Evolutionary conservation across 805 yeast genomes (phyloP), one percentile per base, ranked within the genome.

Genomic region (Candida gorgasii): DNA sequence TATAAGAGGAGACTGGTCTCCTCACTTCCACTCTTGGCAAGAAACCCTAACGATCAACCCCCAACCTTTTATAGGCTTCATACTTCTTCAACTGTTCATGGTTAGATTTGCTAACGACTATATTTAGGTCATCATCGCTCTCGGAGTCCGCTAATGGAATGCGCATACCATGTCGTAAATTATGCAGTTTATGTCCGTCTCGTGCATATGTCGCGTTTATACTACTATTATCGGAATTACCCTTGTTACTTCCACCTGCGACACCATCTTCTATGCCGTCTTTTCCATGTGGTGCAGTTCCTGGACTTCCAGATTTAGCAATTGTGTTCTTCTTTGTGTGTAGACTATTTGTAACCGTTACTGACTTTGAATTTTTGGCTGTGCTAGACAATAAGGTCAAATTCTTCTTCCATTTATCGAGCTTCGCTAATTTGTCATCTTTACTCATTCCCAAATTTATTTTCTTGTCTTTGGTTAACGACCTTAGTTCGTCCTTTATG

Each of bases 391-490:
- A 12, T 24, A 32, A 16, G 14, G 17, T 28, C 29, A 43, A 20
- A 28, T 31, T 48, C 8, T 40, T 20, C 5, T 39, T 33, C 51
- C 51, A 48, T 29, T 31, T 42, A 11, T 40, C 18, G 8, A 11
- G n/a, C 29, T 48, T 48, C 8, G 34, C 29, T 3, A 43, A 9
- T 15, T 41, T 42, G 24, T 45, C 49, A 9, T 16, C 9, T 26
- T 42, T 45, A 36, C 49, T 47, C 46, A 40, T 49, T 3, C 45
- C 47, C 17, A 48, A 38, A 16, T 41, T 42, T 13, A 42, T 47
- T 26, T 19, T 27, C 20, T 47, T 47, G 12, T 14, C 40, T 22
- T 45, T 42, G 7, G 47, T 45, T 18, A 45, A 39, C 6, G 30
- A 13, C 16, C 27, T 43, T 18, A 43, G 41, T 34, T 44, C 45